phyloP scores from a whole-genome alignment of 1,139 yeast species.

The Yamadazyma oceani region DNA sequence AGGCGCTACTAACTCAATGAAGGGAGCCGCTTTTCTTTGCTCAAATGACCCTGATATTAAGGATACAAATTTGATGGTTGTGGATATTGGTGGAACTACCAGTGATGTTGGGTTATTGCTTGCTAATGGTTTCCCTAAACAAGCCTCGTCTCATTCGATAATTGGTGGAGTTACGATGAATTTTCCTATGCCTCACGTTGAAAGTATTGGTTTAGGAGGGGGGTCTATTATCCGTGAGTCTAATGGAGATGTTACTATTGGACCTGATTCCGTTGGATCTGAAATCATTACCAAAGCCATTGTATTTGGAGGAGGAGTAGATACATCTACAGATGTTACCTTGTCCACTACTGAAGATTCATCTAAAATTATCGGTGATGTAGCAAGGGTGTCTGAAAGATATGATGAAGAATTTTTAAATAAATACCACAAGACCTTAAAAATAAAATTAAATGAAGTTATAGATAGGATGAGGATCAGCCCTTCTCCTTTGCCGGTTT shows the following conservation, averaged over 20 bases:
- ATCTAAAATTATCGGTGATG: slow-evolving; percentile 4
- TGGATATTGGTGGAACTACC: slow-evolving; percentile 47
- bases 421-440: slow-evolving; percentile 20
- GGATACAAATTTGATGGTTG: slow-evolving; percentile 31
- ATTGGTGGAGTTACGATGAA: slow-evolving; percentile 45
- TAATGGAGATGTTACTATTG: slow-evolving; percentile 25
- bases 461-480: slow-evolving; percentile 43
- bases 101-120: slow-evolving; percentile 43
- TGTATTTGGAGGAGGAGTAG: slow-evolving; percentile 36
- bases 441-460: slow-evolving; percentile 27
- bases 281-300: slow-evolving; percentile 27
- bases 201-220: slow-evolving; percentile 35
- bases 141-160: slow-evolving; percentile 33
- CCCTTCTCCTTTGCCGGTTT: slow-evolving; percentile 40
- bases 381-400: slow-evolving; percentile 2
- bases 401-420: slow-evolving; percentile 3
- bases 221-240: slow-evolving; percentile 37
- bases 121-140: slow-evolving; percentile 40
- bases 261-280: slow-evolving; percentile 44
- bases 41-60: slow-evolving; percentile 24
- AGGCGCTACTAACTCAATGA: slow-evolving; percentile 47
- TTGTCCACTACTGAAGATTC: slow-evolving; percentile 20
- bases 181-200: slow-evolving; percentile 46
- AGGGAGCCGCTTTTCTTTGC: slow-evolving; percentile 44
- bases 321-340: slow-evolving; percentile 39